Conservation (phyloP, 805 yeast species). For the Schizosaccharomyces pombe region DNA sequence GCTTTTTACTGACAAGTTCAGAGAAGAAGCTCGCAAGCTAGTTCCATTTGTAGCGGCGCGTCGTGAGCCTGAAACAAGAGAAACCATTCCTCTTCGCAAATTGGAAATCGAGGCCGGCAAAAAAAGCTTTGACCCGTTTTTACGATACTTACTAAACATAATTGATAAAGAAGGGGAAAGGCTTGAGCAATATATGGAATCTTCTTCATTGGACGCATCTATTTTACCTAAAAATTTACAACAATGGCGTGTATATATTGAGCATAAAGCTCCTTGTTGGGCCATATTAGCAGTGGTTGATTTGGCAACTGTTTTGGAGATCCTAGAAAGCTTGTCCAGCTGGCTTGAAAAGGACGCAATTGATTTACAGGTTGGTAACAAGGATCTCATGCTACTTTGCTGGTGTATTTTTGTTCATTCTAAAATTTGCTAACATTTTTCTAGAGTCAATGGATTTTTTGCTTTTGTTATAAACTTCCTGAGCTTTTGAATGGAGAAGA, state of each 20-base stretch:
- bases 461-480: not conserved
- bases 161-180: too few species aligned
- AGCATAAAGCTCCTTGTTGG: not conserved
- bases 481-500: not conserved
- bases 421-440: not conserved
- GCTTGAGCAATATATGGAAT: too few species aligned
- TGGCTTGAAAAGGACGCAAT: not conserved
- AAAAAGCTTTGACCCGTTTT: too few species aligned
- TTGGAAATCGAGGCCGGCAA: too few species aligned
- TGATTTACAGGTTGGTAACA: not conserved
- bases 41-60: too few species aligned
- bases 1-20: too few species aligned
- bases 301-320: not conserved
- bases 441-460: not conserved
- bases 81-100: too few species aligned
- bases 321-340: not conserved
- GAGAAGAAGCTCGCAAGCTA: too few species aligned
- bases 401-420: too few species aligned
- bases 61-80: too few species aligned
- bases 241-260: not conserved
- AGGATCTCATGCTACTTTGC: too few species aligned
- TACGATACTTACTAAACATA: too few species aligned
- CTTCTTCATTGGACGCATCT: not conserved
- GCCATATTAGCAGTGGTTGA: not conserved
- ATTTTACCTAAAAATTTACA: not conserved